Conservation (phyloP, 2,329 filamentous ascomycete species). For the Bisporella sp. region DNA sequence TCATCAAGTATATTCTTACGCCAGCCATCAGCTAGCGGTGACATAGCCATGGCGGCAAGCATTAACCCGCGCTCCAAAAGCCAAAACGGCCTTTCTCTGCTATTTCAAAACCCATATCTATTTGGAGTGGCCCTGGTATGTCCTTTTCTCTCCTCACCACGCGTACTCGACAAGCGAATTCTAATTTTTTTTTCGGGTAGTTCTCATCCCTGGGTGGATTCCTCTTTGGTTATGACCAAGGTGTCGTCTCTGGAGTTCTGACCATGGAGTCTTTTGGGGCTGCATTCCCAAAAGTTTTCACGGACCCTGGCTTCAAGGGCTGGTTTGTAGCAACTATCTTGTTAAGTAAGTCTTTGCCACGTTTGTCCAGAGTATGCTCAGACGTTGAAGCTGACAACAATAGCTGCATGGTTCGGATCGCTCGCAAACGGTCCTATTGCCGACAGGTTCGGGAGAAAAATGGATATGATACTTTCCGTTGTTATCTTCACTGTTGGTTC, state of each 20-base stretch:
- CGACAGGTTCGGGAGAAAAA: constrained; percentile 25
- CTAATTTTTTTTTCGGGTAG: constrained; percentile 13
- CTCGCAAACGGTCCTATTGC: constrained; percentile 33
- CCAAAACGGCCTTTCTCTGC: too few relatives aligned
- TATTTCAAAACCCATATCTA: constrained; percentile 28
- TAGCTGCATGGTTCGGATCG: constrained; percentile 42
- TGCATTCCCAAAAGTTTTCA: constrained; percentile 32
- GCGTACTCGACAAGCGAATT: not conserved
- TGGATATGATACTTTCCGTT: constrained; percentile 25
- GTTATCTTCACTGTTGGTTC: constrained; percentile 26
- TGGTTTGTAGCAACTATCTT: constrained; percentile 46
- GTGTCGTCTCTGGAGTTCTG: constrained; percentile 38
- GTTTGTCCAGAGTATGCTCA: not conserved
- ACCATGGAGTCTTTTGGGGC: constrained; percentile 38
- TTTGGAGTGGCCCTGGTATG: constrained; percentile 32
- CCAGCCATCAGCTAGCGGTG: too few relatives aligned
- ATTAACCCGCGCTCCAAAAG: too few relatives aligned
- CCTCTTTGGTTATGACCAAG: constrained; percentile 40
- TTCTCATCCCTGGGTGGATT: constrained; percentile 36
- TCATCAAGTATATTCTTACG: too few relatives aligned
- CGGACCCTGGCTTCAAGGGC: constrained; percentile 40
- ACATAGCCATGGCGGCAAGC: too few relatives aligned
- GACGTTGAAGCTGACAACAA: not conserved
- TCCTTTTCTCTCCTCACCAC: not conserved
- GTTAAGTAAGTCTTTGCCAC: constrained; percentile 25